Percentiles rank a stretch among this genome's conserved stretches.
These are phyloP conservation scores for Chamaecrista fasciculata DNA, from an alignment of 306 rosid species.

Conservation along the genomic window DNA sequence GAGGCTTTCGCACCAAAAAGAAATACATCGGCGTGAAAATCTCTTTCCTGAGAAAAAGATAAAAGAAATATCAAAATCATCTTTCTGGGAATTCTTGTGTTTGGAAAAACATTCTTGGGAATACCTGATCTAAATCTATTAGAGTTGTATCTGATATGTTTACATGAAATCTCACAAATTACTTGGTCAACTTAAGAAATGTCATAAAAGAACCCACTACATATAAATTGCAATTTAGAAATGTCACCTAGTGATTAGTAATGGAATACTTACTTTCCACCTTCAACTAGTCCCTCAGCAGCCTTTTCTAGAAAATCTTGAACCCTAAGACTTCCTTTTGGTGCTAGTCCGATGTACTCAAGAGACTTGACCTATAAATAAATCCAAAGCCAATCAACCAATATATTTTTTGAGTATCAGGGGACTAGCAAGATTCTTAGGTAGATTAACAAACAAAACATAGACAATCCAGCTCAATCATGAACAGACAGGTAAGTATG, in stretches of 20 bases:
- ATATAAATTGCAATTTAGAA: not conserved
- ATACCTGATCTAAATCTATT: not conserved
- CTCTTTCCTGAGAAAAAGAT: slow-evolving; percentile 63
- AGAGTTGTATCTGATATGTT: not conserved
- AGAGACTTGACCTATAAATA: slow-evolving; percentile 67
- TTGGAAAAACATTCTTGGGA: not conserved
- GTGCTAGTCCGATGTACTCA: slow-evolving; percentile 78
- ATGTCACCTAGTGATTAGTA: not conserved
- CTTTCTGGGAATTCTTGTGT: not conserved
- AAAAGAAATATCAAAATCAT: slow-evolving; percentile 20
- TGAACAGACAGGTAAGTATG: not conserved
- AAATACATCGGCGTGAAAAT: slow-evolving; percentile 96
- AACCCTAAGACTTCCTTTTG: slow-evolving; percentile 90
- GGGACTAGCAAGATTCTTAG: not conserved
- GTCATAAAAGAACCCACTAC: not conserved
- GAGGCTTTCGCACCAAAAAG: slow-evolving; percentile 87
- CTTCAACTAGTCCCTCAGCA: slow-evolving; percentile 88
- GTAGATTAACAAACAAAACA: not conserved
- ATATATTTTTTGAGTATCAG: not conserved
- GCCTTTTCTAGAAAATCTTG: slow-evolving; percentile 91
- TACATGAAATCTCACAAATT: not conserved
- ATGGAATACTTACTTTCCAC: slow-evolving; percentile 88
- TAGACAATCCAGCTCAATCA: not conserved
- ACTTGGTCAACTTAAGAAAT: not conserved
- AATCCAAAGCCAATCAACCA: slow-evolving; percentile 11